These are phyloP conservation scores for Podila verticillata DNA, from an alignment of 192 early-diverging fungal genomes.

Conservation along the genomic window DNA sequence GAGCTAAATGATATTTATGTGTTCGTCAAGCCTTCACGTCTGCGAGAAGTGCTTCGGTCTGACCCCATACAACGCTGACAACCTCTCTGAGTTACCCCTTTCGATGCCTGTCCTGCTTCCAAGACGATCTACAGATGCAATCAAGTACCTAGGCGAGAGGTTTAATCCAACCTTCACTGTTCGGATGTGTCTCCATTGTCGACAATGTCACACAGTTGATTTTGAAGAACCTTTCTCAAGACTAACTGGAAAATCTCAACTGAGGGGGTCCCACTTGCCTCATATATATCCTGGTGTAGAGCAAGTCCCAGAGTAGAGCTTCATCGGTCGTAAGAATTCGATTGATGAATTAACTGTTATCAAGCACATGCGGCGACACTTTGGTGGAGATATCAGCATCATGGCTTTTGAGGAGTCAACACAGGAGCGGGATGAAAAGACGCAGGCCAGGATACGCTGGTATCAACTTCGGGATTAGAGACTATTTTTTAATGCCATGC, in stretches of 20 bases:
- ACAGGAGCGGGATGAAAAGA: constrained; percentile 8
- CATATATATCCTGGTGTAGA: background rate
- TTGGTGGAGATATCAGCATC: constrained; percentile 3
- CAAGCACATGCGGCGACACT: background rate
- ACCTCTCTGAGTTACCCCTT: constrained; percentile 1
- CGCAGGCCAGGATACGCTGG: constrained; percentile 13
- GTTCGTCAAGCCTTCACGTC: constrained; percentile 14
- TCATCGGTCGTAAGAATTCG: background rate
- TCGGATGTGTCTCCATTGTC: constrained; percentile 19
- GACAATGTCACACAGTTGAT: background rate
- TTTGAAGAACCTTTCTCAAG: constrained; percentile 12
- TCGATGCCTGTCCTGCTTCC: constrained; percentile 8
- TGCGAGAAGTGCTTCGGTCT: constrained; percentile 14
- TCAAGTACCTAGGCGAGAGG: constrained; percentile 13
- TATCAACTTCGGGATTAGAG: constrained; percentile 21
- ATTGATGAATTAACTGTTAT: background rate
- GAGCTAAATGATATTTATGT: constrained; percentile 19
- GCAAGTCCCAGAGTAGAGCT: background rate
- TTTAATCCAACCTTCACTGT: constrained; percentile 18
- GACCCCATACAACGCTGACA: background rate
- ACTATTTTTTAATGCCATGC: too few species aligned
- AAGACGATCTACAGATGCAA: background rate
- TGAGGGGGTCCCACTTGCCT: background rate
- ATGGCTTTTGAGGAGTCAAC: background rate
- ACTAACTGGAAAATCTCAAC: background rate